These are phyloP conservation scores for Spiraea crenata DNA, from an alignment of 331 rosid genomes.

Conservation along the genomic window DNA sequence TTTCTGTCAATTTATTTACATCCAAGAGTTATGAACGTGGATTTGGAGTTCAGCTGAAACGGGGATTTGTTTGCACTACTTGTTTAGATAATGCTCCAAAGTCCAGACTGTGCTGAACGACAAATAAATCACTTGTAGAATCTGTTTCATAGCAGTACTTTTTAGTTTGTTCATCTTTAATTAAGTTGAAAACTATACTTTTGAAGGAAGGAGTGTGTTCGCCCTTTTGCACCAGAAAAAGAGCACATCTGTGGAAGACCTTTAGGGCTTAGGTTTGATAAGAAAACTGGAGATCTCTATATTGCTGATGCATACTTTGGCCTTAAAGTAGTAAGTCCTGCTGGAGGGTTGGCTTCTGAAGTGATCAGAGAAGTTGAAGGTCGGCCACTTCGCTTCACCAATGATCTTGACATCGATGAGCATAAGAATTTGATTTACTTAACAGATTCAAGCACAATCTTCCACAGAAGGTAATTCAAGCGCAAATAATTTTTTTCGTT, in stretches of 20 bases:
- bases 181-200: slow-evolving; percentile 12
- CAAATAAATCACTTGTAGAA: not conserved
- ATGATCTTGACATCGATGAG: slow-evolving; percentile 78
- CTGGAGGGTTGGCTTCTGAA: slow-evolving; percentile 72
- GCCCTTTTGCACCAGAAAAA: slow-evolving; percentile 77
- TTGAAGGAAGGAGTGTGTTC: slow-evolving; percentile 60
- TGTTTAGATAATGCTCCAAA: not conserved
- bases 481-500: not conserved
- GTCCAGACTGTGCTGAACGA: not conserved
- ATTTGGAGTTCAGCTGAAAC: not conserved
- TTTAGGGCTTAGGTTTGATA: slow-evolving; percentile 68
- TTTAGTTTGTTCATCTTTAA: not conserved
- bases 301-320: slow-evolving; percentile 92
- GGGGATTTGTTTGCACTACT: not conserved
- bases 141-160: not conserved
- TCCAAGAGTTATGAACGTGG: not conserved
- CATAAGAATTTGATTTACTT: slow-evolving; percentile 65
- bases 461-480: slow-evolving; percentile 65
- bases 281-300: slow-evolving; percentile 75
- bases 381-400: slow-evolving; percentile 66
- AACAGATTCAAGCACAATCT: slow-evolving; percentile 63
- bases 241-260: slow-evolving; percentile 96
- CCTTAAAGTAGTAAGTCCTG: slow-evolving; percentile 75
- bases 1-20: not conserved
- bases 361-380: slow-evolving; percentile 73